phyloP scores from a whole-genome alignment of 768 basidiomycete genomes.

The Lactarius quietus region DNA sequence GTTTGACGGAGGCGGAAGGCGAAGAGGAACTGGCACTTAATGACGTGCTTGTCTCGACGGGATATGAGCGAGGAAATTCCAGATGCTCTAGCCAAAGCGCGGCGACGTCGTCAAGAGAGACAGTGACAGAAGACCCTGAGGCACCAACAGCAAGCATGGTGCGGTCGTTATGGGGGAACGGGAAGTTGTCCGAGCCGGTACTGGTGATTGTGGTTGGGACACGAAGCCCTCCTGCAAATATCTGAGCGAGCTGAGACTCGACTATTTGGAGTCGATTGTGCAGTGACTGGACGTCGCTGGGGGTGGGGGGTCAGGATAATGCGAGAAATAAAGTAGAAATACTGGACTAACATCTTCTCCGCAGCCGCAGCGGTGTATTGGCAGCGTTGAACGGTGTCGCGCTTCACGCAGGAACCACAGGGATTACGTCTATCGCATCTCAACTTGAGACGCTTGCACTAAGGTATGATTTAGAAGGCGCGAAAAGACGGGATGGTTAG shows the following conservation, averaged over 20 bases:
- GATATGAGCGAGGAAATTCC: slow-evolving; percentile 31
- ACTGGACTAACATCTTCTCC: slow-evolving; percentile 68
- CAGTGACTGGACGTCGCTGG: slow-evolving; percentile 74
- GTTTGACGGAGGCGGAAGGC: slow-evolving; percentile 23
- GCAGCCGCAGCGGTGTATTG: slow-evolving; percentile 78
- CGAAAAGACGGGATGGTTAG: background rate
- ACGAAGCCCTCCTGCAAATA: slow-evolving; percentile 30
- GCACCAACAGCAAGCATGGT: slow-evolving; percentile 38
- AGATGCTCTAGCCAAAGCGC: slow-evolving; percentile 61
- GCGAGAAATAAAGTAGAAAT: background rate
- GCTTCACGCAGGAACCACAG: slow-evolving; percentile 74
- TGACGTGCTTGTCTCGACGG: slow-evolving; percentile 22
- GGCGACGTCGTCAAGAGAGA: slow-evolving; percentile 54
- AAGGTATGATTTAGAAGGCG: slow-evolving; percentile 8
- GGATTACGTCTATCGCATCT: slow-evolving; percentile 80
- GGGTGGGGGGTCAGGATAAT: slow-evolving; percentile 1
- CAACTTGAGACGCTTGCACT: slow-evolving; percentile 88
- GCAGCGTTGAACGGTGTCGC: slow-evolving; percentile 69
- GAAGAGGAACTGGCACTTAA: slow-evolving; percentile 17
- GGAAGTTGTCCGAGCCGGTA: slow-evolving; percentile 20
- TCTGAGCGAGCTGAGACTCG: slow-evolving; percentile 55
- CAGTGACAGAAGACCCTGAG: slow-evolving; percentile 47
- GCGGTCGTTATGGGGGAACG: slow-evolving; percentile 36
- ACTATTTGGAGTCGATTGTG: slow-evolving; percentile 75
- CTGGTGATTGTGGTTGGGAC: slow-evolving; percentile 9